These are phyloP conservation scores for Neofusicoccum kwambonambiense DNA, from an alignment of 2,329 filamentous ascomycete genomes.

Conservation along the genomic window DNA sequence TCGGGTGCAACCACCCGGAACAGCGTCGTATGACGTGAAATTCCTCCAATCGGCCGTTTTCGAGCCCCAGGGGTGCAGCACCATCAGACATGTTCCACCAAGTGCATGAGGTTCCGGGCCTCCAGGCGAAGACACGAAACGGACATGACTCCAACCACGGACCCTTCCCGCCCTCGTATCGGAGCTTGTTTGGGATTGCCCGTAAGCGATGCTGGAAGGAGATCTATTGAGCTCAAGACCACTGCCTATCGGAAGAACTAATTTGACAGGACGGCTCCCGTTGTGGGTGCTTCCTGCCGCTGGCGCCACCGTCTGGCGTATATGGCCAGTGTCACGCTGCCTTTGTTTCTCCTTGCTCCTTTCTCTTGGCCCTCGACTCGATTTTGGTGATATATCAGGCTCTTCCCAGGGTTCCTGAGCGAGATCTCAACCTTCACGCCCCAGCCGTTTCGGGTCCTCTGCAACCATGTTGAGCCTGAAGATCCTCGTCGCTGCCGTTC, in stretches of 20 bases:
- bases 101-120: not conserved
- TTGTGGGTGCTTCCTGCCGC: not conserved
- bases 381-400: not conserved
- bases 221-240: not conserved
- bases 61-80: not conserved
- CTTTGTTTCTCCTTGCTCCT: not conserved
- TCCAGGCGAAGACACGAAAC: slow-evolving; percentile 1
- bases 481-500: not conserved
- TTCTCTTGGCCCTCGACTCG: not conserved
- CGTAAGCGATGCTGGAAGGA: not conserved
- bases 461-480: slow-evolving; percentile 2
- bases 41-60: slow-evolving; percentile 11
- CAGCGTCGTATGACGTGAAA: not conserved
- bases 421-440: not conserved
- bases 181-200: not conserved
- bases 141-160: slow-evolving; percentile 1
- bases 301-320: not conserved
- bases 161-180: slow-evolving; percentile 1
- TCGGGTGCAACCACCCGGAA: not conserved
- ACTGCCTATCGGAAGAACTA: not conserved
- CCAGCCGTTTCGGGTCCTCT: not conserved
- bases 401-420: not conserved
- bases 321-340: not conserved
- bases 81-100: slow-evolving; percentile 13
- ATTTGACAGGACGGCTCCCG: not conserved